Percentiles rank a stretch among this genome's conserved stretches.
These are phyloP conservation scores for Ganoderma multipileum DNA, from an alignment of 1,284 basidiomycete species.

Conservation along the genomic window DNA sequence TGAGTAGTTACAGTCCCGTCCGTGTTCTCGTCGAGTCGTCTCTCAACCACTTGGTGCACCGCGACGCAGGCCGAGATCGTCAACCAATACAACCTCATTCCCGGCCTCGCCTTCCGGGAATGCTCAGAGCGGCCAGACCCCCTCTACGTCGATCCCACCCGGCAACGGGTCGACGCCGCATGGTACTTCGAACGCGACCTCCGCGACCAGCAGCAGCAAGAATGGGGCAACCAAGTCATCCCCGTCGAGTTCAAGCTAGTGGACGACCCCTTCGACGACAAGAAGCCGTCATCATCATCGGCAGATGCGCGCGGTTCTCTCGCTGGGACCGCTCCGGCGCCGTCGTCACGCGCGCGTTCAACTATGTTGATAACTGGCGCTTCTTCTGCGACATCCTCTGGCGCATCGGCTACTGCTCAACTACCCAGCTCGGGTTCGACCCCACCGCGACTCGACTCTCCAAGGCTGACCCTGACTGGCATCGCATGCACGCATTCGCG, in stretches of 20 bases:
- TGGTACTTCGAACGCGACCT: not conserved
- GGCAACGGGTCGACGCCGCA: not conserved
- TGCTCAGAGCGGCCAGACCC: not conserved
- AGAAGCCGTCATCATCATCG: slow-evolving; percentile 4
- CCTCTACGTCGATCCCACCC: not conserved
- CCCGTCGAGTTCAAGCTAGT: slow-evolving; percentile 5
- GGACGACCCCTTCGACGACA: slow-evolving; percentile 8
- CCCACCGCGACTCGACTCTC: slow-evolving; percentile 8
- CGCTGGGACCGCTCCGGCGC: slow-evolving; percentile 16
- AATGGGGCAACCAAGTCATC: not conserved
- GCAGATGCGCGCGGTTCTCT: not conserved
- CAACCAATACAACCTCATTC: not conserved
- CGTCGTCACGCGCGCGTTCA: slow-evolving; percentile 3
- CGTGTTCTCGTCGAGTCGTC: not conserved
- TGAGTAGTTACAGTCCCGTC: not conserved
- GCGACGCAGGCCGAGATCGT: not conserved
- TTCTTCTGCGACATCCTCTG: slow-evolving; percentile 18
- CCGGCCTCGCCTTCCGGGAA: not conserved
- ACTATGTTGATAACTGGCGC: slow-evolving; percentile 3
- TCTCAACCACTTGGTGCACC: not conserved
- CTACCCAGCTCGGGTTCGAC: slow-evolving; percentile 36
- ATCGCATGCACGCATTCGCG: not conserved
- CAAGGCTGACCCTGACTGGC: not conserved
- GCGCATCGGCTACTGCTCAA: slow-evolving; percentile 35
- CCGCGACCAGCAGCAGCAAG: not conserved